Evolutionary conservation across 805 yeast genomes (phyloP).

Genomic region (Wickerhamiella hasegawae): DNA sequence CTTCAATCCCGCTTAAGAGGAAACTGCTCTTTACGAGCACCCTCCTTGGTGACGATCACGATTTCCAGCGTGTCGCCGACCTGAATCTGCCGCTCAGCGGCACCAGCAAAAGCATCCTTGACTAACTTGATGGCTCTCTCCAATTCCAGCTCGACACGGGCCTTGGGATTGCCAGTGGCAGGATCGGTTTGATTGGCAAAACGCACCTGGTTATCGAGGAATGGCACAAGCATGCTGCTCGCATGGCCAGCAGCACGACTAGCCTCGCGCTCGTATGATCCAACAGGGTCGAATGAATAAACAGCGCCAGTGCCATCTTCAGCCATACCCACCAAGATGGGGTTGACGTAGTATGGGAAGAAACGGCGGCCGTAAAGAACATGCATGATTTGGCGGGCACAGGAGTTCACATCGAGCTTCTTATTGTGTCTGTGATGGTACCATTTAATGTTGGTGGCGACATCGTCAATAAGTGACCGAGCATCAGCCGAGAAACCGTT

Average conservation of each 20-base stretch:
- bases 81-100: constrained; percentile 95
- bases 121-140: constrained; percentile 82
- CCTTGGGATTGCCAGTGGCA: constrained; percentile 43
- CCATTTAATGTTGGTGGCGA: constrained; percentile 46
- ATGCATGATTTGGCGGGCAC: constrained; percentile 86
- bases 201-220: constrained; percentile 92
- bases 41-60: constrained; percentile 81
- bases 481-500: constrained; percentile 97
- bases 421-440: constrained; percentile 82
- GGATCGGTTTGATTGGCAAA: constrained; percentile 88
- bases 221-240: constrained; percentile 90
- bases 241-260: constrained; percentile 98
- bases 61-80: constrained; percentile 96
- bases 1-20: constrained; percentile 74
- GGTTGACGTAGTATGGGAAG: constrained; percentile 93
- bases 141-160: constrained; percentile 45
- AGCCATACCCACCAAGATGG: constrained; percentile 87
- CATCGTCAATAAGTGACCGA: constrained; percentile 60
- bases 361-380: constrained; percentile 81
- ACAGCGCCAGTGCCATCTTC: constrained; percentile 86
- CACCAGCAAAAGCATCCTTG: constrained; percentile 87
- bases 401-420: constrained; percentile 47
- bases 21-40: constrained; percentile 65
- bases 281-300: constrained; percentile 94
- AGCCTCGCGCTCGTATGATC: constrained; percentile 93